A percentile compares a stretch with the other conserved stretches of the same genome.
Evolutionary conservation across 2,329 filamentous ascomycete species (phyloP).

Genomic region (Thelonectria blattea): DNA sequence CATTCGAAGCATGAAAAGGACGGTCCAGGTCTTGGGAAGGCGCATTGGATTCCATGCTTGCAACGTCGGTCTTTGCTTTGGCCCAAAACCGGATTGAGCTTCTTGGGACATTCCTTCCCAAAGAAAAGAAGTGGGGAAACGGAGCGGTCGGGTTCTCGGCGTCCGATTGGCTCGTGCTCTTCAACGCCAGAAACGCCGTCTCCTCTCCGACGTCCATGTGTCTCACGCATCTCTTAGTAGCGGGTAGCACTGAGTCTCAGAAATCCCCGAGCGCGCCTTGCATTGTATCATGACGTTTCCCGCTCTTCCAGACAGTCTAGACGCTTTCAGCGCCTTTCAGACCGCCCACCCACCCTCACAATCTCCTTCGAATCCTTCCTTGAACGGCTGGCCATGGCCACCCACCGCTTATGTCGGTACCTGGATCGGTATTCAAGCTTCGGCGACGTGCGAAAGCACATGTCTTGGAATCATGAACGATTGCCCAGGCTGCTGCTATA

Average conservation of each 20-base stretch:
- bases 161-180: neutral
- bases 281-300: constrained; percentile 1
- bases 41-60: neutral
- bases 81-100: constrained; percentile 1
- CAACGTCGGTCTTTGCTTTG: neutral
- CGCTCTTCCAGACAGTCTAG: neutral
- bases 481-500: neutral
- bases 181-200: neutral
- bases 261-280: constrained; percentile 1
- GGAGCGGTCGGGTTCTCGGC: neutral
- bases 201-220: neutral
- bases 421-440: neutral
- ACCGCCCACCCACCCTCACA: neutral
- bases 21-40: neutral
- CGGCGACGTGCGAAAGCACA: neutral
- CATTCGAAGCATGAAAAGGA: neutral
- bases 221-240: neutral
- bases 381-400: neutral
- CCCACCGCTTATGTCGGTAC: neutral
- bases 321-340: neutral
- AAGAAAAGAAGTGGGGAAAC: neutral
- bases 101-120: neutral
- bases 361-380: neutral
- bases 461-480: neutral
- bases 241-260: neutral